Percentiles rank a stretch among this genome's conserved stretches.
These are phyloP conservation scores for Jimgerdemannia flammicorona DNA, from an alignment of 192 early-diverging fungal species.

Conservation along the genomic window DNA sequence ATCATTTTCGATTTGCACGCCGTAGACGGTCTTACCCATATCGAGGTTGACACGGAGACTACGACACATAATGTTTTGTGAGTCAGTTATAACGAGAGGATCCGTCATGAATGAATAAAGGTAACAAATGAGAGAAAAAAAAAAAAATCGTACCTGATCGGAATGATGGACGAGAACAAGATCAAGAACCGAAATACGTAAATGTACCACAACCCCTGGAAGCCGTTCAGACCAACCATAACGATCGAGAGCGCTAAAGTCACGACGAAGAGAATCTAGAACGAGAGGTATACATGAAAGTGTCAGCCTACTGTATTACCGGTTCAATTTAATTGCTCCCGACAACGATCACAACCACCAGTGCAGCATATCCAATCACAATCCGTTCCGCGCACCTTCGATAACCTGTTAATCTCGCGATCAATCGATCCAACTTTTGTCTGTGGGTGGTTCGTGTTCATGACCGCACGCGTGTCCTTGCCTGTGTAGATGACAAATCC, in stretches of 20 bases:
- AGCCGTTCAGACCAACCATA: constrained; percentile 88
- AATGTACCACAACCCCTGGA: constrained; percentile 88
- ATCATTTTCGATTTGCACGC: constrained; percentile 85
- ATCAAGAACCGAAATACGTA: constrained; percentile 93
- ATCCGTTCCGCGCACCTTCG: constrained; percentile 56
- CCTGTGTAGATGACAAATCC: constrained; percentile 92
- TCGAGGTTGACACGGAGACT: constrained; percentile 92
- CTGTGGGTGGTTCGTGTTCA: constrained; percentile 91
- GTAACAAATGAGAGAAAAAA: background rate
- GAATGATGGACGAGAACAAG: constrained; percentile 93
- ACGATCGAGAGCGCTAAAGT: constrained; percentile 77
- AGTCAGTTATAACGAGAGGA: constrained; percentile 1
- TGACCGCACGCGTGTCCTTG: constrained; percentile 88
- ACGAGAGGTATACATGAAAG: background rate
- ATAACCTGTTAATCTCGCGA: constrained; percentile 84
- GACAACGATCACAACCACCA: too few relatives aligned
- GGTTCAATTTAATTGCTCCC: background rate
- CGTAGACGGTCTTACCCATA: constrained; percentile 96
- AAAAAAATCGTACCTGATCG: constrained; percentile 59
- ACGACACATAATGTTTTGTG: background rate
- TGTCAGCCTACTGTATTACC: background rate
- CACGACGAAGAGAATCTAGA: constrained; percentile 80
- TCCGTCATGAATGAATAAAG: too few relatives aligned
- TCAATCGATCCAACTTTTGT: constrained; percentile 92
- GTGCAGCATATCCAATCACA: too few relatives aligned